These are phyloP conservation scores for Nasturtium officinale DNA, from an alignment of 345 rosid genomes.

Conservation along the genomic window DNA sequence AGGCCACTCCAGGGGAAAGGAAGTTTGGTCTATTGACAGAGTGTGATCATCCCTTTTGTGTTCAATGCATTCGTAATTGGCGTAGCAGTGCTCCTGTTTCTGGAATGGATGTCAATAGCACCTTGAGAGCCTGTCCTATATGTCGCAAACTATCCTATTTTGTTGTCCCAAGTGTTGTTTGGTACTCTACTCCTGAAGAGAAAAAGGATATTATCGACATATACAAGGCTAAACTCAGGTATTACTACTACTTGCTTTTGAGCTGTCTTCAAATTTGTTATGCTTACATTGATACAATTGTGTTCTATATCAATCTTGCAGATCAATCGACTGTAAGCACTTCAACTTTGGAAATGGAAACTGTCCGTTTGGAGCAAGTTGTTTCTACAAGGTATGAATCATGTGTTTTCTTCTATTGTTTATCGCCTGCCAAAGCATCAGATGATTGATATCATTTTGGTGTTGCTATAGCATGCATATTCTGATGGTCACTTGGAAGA, in stretches of 20 bases:
- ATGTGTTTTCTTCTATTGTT: neutral
- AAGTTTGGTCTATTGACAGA: constrained; percentile 84
- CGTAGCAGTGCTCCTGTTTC: constrained; percentile 81
- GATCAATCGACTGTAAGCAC: constrained; percentile 78
- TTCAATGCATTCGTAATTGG: constrained; percentile 88
- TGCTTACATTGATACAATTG: neutral
- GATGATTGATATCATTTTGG: neutral
- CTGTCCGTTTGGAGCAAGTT: constrained; percentile 89
- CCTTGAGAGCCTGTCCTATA: constrained; percentile 87
- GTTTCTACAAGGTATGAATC: constrained; percentile 75
- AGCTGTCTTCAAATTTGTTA: neutral
- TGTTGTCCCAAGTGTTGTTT: constrained; percentile 90
- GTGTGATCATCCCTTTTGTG: constrained; percentile 89
- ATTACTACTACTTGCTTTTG: constrained; percentile 5
- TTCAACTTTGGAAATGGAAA: constrained; percentile 83
- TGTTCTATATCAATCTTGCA: constrained; percentile 25
- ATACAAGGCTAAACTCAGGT: constrained; percentile 92
- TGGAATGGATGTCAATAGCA: constrained; percentile 83
- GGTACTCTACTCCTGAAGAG: constrained; percentile 83
- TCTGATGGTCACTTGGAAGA: constrained; percentile 81
- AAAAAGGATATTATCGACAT: constrained; percentile 74
- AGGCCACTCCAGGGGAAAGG: constrained; percentile 72
- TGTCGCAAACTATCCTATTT: constrained; percentile 95
- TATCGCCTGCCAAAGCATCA: neutral
- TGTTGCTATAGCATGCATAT: constrained; percentile 65